These are phyloP conservation scores for Neofusicoccum parvum DNA, from an alignment of 2,329 filamentous ascomycete species.

Conservation along the genomic window DNA sequence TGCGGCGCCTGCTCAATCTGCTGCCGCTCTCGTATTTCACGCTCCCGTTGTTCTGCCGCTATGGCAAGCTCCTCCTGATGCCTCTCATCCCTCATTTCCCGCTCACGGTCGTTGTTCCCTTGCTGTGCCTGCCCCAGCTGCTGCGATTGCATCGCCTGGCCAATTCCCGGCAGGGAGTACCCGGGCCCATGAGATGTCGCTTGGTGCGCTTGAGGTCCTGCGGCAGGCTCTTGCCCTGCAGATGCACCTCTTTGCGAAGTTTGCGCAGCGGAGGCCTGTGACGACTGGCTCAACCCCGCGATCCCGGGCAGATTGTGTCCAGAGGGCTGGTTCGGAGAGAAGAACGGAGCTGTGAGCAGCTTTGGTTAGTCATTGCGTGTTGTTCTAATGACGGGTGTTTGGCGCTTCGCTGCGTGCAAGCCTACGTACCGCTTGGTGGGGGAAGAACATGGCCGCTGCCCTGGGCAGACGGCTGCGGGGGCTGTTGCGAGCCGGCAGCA, in stretches of 20 bases:
- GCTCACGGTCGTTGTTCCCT: slow-evolving; percentile 44
- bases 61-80: slow-evolving; percentile 40
- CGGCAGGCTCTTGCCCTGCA: slow-evolving; percentile 35
- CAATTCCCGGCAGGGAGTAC: slow-evolving; percentile 49
- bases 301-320: slow-evolving; percentile 49
- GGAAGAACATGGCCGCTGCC: slow-evolving; percentile 41
- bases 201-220: slow-evolving; percentile 35
- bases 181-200: slow-evolving; percentile 39
- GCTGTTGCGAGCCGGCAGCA: slow-evolving; percentile 32
- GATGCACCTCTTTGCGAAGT: slow-evolving; percentile 38
- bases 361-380: not conserved
- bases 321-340: slow-evolving; percentile 41
- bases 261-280: slow-evolving; percentile 45
- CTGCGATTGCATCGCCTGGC: slow-evolving; percentile 45
- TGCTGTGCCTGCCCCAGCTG: slow-evolving; percentile 39
- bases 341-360: slow-evolving; percentile 38
- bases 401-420: not conserved
- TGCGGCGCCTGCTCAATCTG: slow-evolving; percentile 71
- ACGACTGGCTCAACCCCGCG: slow-evolving; percentile 46
- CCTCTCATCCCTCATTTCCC: slow-evolving; percentile 53
- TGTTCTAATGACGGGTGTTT: not conserved
- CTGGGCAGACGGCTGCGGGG: slow-evolving; percentile 38
- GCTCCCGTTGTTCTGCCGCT: slow-evolving; percentile 54
- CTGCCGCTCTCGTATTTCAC: slow-evolving; percentile 67
- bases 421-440: slow-evolving; percentile 40